Conservation (phyloP, 371 early-diverging fungal genomes). For the Zychaea mexicana region DNA sequence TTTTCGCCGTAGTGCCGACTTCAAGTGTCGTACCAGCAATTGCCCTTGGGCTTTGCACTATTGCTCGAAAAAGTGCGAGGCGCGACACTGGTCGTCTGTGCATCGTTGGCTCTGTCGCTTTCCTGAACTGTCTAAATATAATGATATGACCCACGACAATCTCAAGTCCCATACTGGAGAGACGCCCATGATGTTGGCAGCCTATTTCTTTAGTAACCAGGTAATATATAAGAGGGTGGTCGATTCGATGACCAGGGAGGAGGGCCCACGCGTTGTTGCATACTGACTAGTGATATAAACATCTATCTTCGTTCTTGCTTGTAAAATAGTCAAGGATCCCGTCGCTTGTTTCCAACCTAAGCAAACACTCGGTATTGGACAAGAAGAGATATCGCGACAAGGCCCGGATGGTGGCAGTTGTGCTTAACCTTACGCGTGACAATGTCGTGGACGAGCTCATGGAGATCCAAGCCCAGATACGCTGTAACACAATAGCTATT, state of each 20-base stretch:
- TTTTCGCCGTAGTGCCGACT: neutral
- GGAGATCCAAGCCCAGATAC: constrained; percentile 26
- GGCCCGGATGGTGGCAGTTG: neutral
- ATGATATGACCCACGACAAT: neutral
- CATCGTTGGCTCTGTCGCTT: constrained; percentile 4
- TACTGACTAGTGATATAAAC: neutral
- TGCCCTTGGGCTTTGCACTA: constrained; percentile 1
- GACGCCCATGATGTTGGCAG: neutral
- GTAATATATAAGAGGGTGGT: neutral
- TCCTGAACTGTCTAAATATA: constrained; percentile 3
- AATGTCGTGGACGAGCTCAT: constrained; percentile 15
- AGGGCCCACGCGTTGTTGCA: neutral
- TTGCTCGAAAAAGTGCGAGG: constrained; percentile 1
- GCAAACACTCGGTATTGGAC: neutral
- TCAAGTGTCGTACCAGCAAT: neutral
- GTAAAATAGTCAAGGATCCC: neutral
- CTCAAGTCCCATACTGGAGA: neutral
- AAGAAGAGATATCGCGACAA: neutral
- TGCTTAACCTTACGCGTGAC: constrained; percentile 13
- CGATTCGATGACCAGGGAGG: too few species aligned
- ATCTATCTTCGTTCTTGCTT: neutral
- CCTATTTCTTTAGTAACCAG: neutral
- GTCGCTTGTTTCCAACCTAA: neutral
- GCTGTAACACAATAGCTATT: constrained; percentile 32
- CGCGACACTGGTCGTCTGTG: neutral